A percentile compares a stretch with the other conserved stretches of the same genome.
phyloP scores from a whole-genome alignment of 345 rosid species.

The Toxicodendron radicans region DNA sequence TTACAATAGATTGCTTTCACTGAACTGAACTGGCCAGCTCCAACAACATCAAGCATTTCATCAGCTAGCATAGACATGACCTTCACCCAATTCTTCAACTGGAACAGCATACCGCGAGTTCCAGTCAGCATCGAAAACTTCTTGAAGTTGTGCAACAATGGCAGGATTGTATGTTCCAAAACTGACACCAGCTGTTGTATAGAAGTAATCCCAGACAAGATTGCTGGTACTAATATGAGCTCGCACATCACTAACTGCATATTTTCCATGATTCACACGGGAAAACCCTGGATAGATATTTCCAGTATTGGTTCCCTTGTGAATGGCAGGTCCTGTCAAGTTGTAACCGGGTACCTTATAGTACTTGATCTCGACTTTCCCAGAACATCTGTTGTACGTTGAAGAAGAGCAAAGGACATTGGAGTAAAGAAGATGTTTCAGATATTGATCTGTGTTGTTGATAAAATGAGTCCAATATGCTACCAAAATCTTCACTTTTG shows the following conservation, averaged over 20 bases:
- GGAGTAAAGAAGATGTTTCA: constrained; percentile 67
- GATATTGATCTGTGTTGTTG: constrained; percentile 58
- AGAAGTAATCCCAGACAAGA: constrained; percentile 89
- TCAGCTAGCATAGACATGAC: constrained; percentile 33
- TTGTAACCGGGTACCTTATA: constrained; percentile 78
- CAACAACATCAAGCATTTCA: neutral
- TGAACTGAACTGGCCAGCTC: neutral
- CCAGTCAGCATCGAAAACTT: constrained; percentile 84
- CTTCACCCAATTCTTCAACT: constrained; percentile 35
- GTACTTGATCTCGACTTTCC: constrained; percentile 76
- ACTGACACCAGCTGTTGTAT: constrained; percentile 75
- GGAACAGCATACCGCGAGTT: constrained; percentile 71
- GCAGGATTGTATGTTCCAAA: constrained; percentile 63
- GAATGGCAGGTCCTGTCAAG: constrained; percentile 64
- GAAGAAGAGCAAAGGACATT: constrained; percentile 77
- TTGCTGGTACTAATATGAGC: constrained; percentile 88
- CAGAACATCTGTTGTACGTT: constrained; percentile 54
- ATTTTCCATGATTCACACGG: constrained; percentile 82
- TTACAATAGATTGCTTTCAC: neutral
- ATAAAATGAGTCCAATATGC: constrained; percentile 77
- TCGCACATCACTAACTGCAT: constrained; percentile 63
- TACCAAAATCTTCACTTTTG: constrained; percentile 73
- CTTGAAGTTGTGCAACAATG: constrained; percentile 71
- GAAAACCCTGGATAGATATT: constrained; percentile 67
- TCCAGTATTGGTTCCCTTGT: constrained; percentile 48